Conservation (phyloP, 768 basidiomycete species). For the Collybiopsis confluens region DNA sequence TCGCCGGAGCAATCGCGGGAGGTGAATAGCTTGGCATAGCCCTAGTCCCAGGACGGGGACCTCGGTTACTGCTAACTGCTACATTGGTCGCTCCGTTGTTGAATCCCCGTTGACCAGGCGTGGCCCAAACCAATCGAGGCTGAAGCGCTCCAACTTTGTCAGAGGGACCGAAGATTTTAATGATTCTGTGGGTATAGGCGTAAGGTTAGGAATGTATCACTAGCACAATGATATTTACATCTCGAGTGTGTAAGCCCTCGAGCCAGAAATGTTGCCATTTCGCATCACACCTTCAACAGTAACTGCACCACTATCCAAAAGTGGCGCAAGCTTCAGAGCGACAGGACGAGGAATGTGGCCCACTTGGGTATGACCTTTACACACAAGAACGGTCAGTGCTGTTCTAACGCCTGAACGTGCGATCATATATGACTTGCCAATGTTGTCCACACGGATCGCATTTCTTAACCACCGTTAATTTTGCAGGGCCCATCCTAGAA, state of each 20-base stretch:
- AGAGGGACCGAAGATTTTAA: slow-evolving; percentile 68
- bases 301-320: slow-evolving; percentile 61
- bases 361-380: slow-evolving; percentile 49
- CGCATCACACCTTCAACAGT: slow-evolving; percentile 66
- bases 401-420: background rate
- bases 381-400: background rate
- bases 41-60: no score
- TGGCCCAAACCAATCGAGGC: slow-evolving; percentile 69
- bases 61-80: no score
- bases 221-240: slow-evolving; percentile 38
- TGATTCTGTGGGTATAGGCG: slow-evolving; percentile 36
- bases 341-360: slow-evolving; percentile 71
- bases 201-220: background rate
- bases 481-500: background rate
- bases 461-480: slow-evolving; percentile 38
- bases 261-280: slow-evolving; percentile 60
- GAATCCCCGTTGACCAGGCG: slow-evolving; percentile 63
- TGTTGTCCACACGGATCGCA: slow-evolving; percentile 80
- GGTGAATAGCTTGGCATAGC: no score
- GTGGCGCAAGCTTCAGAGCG: slow-evolving; percentile 57
- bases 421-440: slow-evolving; percentile 28
- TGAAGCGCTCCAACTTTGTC: slow-evolving; percentile 60
- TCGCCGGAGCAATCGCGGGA: no score
- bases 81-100: slow-evolving; percentile 1
- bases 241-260: slow-evolving; percentile 46